Conservation (phyloP, 2,329 filamentous ascomycete species). For the Hypoxylon sp. region DNA sequence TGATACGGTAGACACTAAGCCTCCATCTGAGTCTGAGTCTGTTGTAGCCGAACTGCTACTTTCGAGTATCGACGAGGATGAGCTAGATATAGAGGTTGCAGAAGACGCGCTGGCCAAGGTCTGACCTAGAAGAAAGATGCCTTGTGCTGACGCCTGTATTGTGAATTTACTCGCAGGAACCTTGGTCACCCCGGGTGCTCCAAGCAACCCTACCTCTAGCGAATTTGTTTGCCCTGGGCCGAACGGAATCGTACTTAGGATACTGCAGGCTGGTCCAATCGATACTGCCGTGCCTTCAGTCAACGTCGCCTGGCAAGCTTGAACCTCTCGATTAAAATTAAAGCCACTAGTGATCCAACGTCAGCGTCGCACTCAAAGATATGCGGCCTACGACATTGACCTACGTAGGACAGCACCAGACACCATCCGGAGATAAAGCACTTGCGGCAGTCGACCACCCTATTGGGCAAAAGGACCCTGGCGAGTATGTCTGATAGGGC, state of each 20-base stretch:
- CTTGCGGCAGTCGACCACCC: conserved; percentile 16
- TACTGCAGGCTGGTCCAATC: conserved; percentile 2
- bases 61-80: not conserved
- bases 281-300: conserved; percentile 16
- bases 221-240: conserved; percentile 10
- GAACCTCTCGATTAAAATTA: conserved; percentile 4
- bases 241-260: conserved; percentile 10
- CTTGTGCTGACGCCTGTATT: conserved; percentile 2
- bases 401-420: conserved; percentile 29
- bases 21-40: not conserved
- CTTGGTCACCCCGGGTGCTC: not conserved
- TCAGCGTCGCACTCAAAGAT: not conserved
- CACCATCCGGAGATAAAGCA: conserved; percentile 14
- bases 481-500: conserved; percentile 18
- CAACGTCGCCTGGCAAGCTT: conserved; percentile 10
- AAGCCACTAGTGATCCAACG: conserved; percentile 7
- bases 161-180: conserved; percentile 11
- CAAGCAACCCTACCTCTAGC: not conserved
- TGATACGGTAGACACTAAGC: not conserved
- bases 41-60: not conserved
- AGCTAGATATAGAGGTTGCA: not conserved
- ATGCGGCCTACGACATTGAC: not conserved
- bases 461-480: conserved; percentile 12
- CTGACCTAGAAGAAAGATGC: conserved; percentile 22
- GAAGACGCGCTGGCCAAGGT: not conserved